phyloP scores from a whole-genome alignment of 495 filamentous ascomycete genomes.

The Amorphotheca resinae region DNA sequence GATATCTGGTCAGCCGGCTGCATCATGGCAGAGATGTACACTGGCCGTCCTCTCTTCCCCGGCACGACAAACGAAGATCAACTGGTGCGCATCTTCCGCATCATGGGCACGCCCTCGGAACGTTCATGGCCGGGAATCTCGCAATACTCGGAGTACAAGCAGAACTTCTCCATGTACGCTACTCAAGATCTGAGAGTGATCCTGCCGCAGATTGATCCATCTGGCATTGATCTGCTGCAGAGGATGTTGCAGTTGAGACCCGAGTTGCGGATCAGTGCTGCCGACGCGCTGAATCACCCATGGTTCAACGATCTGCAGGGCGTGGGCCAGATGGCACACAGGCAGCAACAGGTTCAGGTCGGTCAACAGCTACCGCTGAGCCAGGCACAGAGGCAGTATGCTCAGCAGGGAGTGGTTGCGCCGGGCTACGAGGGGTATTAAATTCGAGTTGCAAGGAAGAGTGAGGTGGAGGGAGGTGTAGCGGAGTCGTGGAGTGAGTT shows the following conservation, averaged over 20 bases:
- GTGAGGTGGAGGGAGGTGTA: background rate
- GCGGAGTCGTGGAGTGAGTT: background rate
- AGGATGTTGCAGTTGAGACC: slow-evolving; percentile 88
- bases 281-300: slow-evolving; percentile 71
- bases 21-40: slow-evolving; percentile 99
- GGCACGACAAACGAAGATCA: slow-evolving; percentile 96
- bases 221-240: slow-evolving; percentile 74
- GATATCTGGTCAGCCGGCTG: slow-evolving; percentile 97
- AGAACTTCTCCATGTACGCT: slow-evolving; percentile 85
- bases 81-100: slow-evolving; percentile 86
- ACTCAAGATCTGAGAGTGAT: slow-evolving; percentile 81
- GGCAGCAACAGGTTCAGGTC: slow-evolving; percentile 2
- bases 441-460: background rate
- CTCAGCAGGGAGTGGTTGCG: slow-evolving; percentile 8
- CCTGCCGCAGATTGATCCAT: slow-evolving; percentile 75
- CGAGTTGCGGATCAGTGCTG: slow-evolving; percentile 78
- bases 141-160: slow-evolving; percentile 87
- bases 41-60: slow-evolving; percentile 82
- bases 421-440: slow-evolving; percentile 15
- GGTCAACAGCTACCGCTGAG: slow-evolving; percentile 7
- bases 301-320: slow-evolving; percentile 51
- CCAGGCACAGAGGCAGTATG: slow-evolving; percentile 18
- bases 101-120: slow-evolving; percentile 93
- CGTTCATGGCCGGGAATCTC: slow-evolving; percentile 86
- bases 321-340: slow-evolving; percentile 11